Evolutionary conservation across 371 early-diverging fungal genomes (phyloP), one percentile per base, ranked within the genome.

Genomic region (Rhizopus delemar): DNA sequence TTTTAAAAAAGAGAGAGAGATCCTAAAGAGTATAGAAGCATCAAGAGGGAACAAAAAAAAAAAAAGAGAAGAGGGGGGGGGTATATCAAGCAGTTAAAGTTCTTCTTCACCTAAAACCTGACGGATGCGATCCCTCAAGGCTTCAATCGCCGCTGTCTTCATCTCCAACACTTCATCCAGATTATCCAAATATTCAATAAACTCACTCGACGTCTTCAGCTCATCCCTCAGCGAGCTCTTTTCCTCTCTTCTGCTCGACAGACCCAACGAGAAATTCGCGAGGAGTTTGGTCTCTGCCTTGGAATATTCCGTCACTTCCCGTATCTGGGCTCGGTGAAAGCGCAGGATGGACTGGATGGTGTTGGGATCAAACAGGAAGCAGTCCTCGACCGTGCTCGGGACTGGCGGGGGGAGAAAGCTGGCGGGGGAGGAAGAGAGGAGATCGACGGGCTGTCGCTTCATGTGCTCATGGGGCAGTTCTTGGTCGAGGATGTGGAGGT

Each of bases 241-340:
- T 45, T 45, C 15, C n/a, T 45, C 46, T 45, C 15, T 45, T 45
- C 46, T 8, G 22, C 46, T 69, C 1, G 71, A 67, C 16, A 79
- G 45, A 28, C 71, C 71, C 39, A 82, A 56, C 16, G 91, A 85
- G 59, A 93, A 85, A 35, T 88, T 85, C 45, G 88, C 89, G 11
- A 95, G 73, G 31, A 94, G 74, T 66, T 86, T 88, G 50, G 90
- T 90, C 72, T 97, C 96, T 48, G 81, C 78, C 59, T 90, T 92
- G 22, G 86, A 84, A 45, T 83, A 78, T 59, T 95, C 96, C 11
- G 87, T 87, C 9, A 88, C 85, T 46, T 92, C 85, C 29, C 91
- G 84, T 48, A 96, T 80, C 66, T 94, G 90, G 11, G 85, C 81
- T 4, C 94, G 85, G 52, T 95, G 95, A 51, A 81, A 76, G n/a